Conservation (phyloP, 371 early-diverging fungal species). For the Zychaea mexicana region DNA sequence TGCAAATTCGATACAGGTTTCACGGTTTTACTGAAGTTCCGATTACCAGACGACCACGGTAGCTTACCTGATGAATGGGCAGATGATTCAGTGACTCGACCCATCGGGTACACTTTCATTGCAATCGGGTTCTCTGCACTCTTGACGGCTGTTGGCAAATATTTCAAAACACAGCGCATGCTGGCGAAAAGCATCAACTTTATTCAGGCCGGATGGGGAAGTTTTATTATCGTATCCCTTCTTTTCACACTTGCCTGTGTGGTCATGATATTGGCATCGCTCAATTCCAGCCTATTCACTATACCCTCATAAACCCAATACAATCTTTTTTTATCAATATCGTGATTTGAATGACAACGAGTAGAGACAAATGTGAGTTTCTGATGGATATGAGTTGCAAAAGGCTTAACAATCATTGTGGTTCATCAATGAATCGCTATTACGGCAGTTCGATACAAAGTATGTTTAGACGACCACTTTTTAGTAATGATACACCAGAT, state of each 20-base stretch:
- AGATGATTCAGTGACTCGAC: slow-evolving; percentile 7
- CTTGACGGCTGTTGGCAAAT: slow-evolving; percentile 35
- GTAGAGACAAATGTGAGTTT: neutral
- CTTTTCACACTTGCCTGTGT: slow-evolving; percentile 36
- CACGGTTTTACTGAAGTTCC: slow-evolving; percentile 38
- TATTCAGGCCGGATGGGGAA: slow-evolving; percentile 44
- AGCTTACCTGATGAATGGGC: slow-evolving; percentile 4
- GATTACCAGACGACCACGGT: slow-evolving; percentile 27
- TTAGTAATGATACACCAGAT: too few species aligned
- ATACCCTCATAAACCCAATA: neutral
- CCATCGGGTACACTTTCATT: slow-evolving; percentile 40
- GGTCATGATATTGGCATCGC: slow-evolving; percentile 37
- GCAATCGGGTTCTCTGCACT: slow-evolving; percentile 33
- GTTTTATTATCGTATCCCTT: slow-evolving; percentile 26
- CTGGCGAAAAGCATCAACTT: slow-evolving; percentile 27
- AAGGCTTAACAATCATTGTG: too few species aligned
- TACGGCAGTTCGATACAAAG: too few species aligned
- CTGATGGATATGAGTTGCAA: neutral
- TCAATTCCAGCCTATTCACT: slow-evolving; percentile 10
- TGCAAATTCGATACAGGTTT: slow-evolving; percentile 25
- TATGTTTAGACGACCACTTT: too few species aligned
- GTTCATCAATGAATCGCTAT: too few species aligned
- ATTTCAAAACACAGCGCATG: slow-evolving; percentile 38
- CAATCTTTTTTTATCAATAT: neutral
- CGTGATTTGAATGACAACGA: neutral